Evolutionary conservation across 78 protist genomes (phyloP).

Genomic region (Emiliania huxleyi): DNA sequence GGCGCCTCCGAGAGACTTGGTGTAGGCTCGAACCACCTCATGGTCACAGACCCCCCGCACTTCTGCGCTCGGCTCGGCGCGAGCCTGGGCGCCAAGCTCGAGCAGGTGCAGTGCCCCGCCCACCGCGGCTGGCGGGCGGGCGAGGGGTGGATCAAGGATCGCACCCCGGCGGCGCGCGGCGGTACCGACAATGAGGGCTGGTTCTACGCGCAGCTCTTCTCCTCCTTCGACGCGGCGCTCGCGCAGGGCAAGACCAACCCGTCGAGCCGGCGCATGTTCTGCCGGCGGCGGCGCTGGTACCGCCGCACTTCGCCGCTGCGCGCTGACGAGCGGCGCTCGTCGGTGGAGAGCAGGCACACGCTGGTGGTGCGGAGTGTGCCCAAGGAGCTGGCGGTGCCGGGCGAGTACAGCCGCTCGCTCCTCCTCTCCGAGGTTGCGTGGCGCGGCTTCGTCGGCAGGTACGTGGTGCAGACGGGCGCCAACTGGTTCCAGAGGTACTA

Average conservation of each 20-base stretch:
- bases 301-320: neutral
- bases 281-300: neutral
- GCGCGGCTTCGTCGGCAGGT: neutral
- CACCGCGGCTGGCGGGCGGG: neutral
- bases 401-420: neutral
- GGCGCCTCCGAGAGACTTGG: too few relatives aligned
- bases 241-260: neutral
- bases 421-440: neutral
- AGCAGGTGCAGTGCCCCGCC: neutral
- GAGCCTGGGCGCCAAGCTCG: neutral
- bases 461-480: neutral
- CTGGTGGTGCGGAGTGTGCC: neutral
- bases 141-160: neutral
- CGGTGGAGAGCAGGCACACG: too few relatives aligned
- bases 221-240: neutral
- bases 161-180: neutral
- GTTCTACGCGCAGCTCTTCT: neutral
- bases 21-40: neutral
- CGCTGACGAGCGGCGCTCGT: neutral
- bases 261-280: neutral
- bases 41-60: neutral
- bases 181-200: neutral
- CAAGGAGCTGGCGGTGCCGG: neutral
- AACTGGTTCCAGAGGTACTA: neutral
- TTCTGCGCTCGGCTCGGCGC: neutral